A percentile compares a stretch with the other conserved stretches of the same genome.
Conservation (phyloP, 768 basidiomycete genomes). For the Podaxis carcinomalis region DNA sequence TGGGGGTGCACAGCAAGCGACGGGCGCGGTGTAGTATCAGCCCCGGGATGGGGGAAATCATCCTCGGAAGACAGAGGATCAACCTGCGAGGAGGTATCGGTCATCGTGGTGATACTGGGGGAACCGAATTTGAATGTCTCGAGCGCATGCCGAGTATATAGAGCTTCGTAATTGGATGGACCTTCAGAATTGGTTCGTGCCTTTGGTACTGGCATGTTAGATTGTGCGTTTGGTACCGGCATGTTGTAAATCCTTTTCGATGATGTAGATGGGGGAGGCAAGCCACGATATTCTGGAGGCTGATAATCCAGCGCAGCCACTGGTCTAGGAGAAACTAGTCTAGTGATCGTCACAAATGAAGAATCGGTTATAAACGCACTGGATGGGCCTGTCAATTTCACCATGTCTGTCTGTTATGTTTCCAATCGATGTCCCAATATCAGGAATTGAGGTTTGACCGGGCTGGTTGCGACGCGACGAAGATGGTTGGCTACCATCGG, state of each 20-base stretch:
- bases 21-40: conserved; percentile 48
- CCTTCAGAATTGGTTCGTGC: neutral
- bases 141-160: conserved; percentile 42
- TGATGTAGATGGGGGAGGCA: conserved; percentile 6
- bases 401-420: neutral
- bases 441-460: neutral
- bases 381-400: neutral
- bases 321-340: neutral
- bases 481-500: neutral
- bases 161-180: conserved; percentile 14
- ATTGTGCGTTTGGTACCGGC: neutral
- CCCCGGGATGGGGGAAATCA: conserved; percentile 23
- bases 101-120: conserved; percentile 25
- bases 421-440: neutral
- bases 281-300: conserved; percentile 3
- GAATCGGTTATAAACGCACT: neutral
- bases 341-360: neutral
- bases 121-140: conserved; percentile 46
- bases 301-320: conserved; percentile 1
- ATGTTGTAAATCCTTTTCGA: conserved; percentile 10
- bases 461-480: conserved; percentile 6
- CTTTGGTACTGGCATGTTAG: neutral
- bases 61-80: conserved; percentile 25
- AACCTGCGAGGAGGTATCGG: conserved; percentile 29
- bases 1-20: conserved; percentile 33